Base-by-base conservation (phyloP, 768 basidiomycete genomes). In the Mycena metata region DNA sequence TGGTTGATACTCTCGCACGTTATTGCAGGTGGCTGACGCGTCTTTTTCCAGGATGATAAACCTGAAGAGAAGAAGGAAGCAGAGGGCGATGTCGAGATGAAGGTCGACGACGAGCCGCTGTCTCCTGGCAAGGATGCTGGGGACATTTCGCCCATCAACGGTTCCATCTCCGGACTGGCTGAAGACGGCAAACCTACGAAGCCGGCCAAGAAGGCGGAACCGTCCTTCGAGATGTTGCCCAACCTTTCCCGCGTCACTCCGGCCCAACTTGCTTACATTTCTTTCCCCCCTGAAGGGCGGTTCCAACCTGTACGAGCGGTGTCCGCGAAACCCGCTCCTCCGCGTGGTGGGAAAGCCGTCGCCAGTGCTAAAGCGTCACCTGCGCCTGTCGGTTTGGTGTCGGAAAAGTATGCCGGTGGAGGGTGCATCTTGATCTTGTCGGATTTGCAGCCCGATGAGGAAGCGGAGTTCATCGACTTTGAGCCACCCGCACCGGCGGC, bases 161-260 rank as follows among this genome's bases (percentile, higher is more conserved):
- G 85, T 51, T 86, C 86, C 47, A 82, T 88, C 54, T 84, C 84
- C 46, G 80, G 84, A 72, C 80, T 87, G 49, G 81, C 83, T 16
- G 86, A 85, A 56, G 79, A 83, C 74, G 70, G 71, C 60, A 82
- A 83, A 64, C 75, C 81, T n/a, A 65, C 80, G 19, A 83, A 84
- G 72, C 74, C 80, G n/a, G 79, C 85, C 65, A 89, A 89, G 74
- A 94, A 91, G 78, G 75, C 80, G 17, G 98, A 99, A 75, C 90
- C 94, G 2, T 80, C 86, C 3, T 92, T 84, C 15, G 95, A 98
- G 81, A 86, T 81, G 66, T 83, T 94, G 13, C 82, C 89, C 23
- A 99, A 99, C 83, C 91, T 98, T 76, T 93, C 95, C 21, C 91
- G 98, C 55, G 96, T 98, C 23, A 95, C 93, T 3, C 94, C 96